These are phyloP conservation scores for Nakaseomyces kungkrabaensis DNA, from an alignment of 1,139 yeast genomes.

Conservation along the genomic window DNA sequence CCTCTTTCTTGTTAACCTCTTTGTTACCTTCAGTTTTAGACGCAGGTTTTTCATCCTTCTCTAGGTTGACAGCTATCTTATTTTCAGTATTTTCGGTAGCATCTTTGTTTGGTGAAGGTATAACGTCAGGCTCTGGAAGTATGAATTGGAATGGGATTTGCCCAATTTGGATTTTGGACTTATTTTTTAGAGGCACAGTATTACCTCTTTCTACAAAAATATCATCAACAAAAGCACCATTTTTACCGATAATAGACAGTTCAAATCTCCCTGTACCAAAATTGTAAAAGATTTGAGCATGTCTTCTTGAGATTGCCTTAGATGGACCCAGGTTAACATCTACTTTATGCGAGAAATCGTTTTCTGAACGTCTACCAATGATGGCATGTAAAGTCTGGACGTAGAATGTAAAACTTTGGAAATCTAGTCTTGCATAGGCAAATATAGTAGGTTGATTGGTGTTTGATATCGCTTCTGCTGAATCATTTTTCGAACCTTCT, in stretches of 20 bases:
- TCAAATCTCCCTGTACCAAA: conserved; percentile 92
- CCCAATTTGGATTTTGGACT: conserved; percentile 84
- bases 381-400: conserved; percentile 93
- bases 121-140: conserved; percentile 44
- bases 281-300: conserved; percentile 89
- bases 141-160: conserved; percentile 83
- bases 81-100: conserved; percentile 2
- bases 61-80: background rate
- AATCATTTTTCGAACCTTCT: background rate
- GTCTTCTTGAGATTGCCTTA: conserved; percentile 84
- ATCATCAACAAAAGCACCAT: conserved; percentile 94
- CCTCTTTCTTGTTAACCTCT: background rate
- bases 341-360: conserved; percentile 50
- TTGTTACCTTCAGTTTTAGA: background rate
- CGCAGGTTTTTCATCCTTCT: background rate
- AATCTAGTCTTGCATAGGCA: conserved; percentile 90
- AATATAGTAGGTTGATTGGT: conserved; percentile 47
- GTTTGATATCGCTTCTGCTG: background rate
- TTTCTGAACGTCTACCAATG: conserved; percentile 79
- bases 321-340: conserved; percentile 89
- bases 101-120: conserved; percentile 3
- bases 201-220: conserved; percentile 78
- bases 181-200: conserved; percentile 74
- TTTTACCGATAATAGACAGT: conserved; percentile 79
- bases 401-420: conserved; percentile 84